Evolutionary conservation across 306 rosid genomes (phyloP), one percentile per base, ranked within the genome.

Genomic region (Myrica gale): DNA sequence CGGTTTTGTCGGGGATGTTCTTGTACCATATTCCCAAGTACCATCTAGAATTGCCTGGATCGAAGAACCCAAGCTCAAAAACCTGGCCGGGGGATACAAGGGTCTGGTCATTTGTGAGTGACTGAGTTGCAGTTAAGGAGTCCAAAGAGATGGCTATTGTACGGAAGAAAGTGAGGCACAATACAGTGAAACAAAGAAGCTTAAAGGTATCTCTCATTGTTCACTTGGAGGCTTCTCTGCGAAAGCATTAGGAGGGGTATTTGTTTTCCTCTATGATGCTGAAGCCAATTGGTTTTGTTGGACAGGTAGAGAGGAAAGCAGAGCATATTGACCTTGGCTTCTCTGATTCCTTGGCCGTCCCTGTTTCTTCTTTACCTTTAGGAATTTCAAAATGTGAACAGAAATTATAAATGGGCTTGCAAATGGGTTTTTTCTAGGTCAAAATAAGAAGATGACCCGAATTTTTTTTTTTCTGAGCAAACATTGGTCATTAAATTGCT

Each of bases 171-270:
- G 71, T 41, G 66, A 84, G 51, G 83, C 74, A 74, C 0, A 74
- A 52, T 54, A 81, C 5, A 76, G 83, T 13, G 58, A 43, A 4
- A 77, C 74, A 63, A 51, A 1, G 76, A 78, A 74, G 76, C 76
- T 19, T 68, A 57, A 65, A 16, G 69, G 68, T 57, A 60, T 32
- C 69, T 74, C 67, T 72, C 96, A 88, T 92, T 55, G 80, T 80
- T 84, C 51, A 53, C 71, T 57, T 26, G 2, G 54, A 51, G 77
- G 16, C 58, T 42, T 11, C 16, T 48, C 53, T 68, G 74, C 55
- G 76, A 50, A 42, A 74, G 77, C 42, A 45, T 42, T 7, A 48
- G 16, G 53, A 9, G 15, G 70, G 68, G 79, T 13, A 23, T 41
- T 74, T 67, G 80, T 67, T 54, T 81, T 20, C 71, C 74, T 85